Base-by-base conservation (phyloP, 2,329 filamentous ascomycete genomes). In the Talaromyces marneffei region DNA sequence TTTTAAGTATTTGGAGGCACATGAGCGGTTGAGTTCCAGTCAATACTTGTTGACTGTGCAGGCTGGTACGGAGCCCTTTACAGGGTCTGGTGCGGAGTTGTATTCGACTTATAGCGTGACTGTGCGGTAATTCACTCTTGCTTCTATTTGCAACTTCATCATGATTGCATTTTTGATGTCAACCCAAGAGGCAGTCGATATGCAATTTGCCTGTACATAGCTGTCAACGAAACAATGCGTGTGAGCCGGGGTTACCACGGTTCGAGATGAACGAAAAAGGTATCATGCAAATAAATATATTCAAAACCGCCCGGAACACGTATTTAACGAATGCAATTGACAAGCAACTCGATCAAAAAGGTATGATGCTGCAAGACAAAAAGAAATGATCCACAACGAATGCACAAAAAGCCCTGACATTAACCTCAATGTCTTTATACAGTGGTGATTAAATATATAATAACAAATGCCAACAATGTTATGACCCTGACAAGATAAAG, bases 1-100 rank as follows among this genome's bases (percentile, higher is more conserved):
- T 74, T 74, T 85, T 64, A 77, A 74, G 7, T 87, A 87, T 70
- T 74, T 88, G 25, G 76, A 75, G 60, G 70, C 78, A 4, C 69
- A 71, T 56, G 66, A 74, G 62, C 70, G 67, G 14, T 52, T 75
- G 37, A 66, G 67, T 53, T 65, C 65, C 40, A 78, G 67, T 66
- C 81, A 86, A 75, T 83, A 83, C 65, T 67, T 87, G 62, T 76
- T 79, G 64, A 79, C 77, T 62, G 75, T 84, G 7, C 72, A 75
- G 68, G 72, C 73, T 52, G 73, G 73, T 18, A 72, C 73, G 8
- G 73, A 75, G 67, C 72, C 72, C 16, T 75, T 75, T 63, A 72
- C 67, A 18, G 72, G 73, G 3, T 65, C 61, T 7, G 23, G 65
- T 42, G 70, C 72, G 10, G 62, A 65, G 6, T 62, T 75, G 29